Evolutionary conservation across 106 monocot species (phyloP).

Genomic region (Alisma plantagoaquatica): DNA sequence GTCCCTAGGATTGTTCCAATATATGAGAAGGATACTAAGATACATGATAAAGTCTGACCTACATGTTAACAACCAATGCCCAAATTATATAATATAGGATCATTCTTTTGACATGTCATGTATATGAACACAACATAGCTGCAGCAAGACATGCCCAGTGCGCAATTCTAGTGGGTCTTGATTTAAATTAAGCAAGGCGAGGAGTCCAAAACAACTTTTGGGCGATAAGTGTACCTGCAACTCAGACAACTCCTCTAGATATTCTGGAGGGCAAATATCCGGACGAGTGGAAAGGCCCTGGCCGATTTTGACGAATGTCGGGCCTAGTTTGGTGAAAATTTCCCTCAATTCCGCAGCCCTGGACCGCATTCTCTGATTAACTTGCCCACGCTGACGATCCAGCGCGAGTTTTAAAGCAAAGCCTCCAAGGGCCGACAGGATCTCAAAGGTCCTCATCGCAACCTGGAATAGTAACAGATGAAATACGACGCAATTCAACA

Average conservation of each 20-base stretch:
- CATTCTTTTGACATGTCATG: too few species aligned
- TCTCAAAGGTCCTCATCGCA: constrained; percentile 37
- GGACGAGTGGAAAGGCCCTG: constrained; percentile 97
- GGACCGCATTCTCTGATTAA: constrained; percentile 34
- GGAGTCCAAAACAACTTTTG: neutral
- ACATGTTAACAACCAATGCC: too few species aligned
- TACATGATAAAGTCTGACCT: too few species aligned
- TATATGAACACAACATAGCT: too few species aligned
- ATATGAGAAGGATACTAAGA: too few species aligned
- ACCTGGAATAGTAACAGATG: constrained; percentile 21
- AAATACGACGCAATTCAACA: neutral
- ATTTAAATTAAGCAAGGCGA: too few species aligned
- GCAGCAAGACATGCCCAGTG: too few species aligned
- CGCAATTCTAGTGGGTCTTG: too few species aligned
- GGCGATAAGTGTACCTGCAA: constrained; percentile 47
- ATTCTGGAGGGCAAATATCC: constrained; percentile 94
- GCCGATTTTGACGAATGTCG: constrained; percentile 98
- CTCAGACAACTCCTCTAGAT: constrained; percentile 85
- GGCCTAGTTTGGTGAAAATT: constrained; percentile 69
- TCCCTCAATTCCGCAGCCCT: constrained; percentile 57
- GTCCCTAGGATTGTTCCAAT: too few species aligned
- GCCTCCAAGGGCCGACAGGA: constrained; percentile 47
- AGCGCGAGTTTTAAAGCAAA: constrained; percentile 54
- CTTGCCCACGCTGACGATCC: constrained; percentile 46
- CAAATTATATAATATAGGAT: too few species aligned